Base-by-base conservation (phyloP, 352 stramenopile species). In the Pythium myriotylum region DNA sequence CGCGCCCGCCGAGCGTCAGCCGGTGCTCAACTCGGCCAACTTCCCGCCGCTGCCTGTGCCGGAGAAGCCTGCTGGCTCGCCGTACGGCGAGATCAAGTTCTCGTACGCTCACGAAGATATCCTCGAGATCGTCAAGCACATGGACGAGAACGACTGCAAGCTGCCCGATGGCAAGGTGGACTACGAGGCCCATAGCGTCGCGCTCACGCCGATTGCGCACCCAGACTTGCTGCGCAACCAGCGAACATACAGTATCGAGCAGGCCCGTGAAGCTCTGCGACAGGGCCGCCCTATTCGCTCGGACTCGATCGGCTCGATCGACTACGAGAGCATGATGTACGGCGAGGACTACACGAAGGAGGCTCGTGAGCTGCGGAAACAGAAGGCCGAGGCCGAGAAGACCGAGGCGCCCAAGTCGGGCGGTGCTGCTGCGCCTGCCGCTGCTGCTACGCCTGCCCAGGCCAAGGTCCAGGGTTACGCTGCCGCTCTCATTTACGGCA, bases 201-300 rank as follows among this genome's bases (percentile, higher is more conserved):
- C 85, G 24, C 66, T 97, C 32, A 94, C 85, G 45, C 50, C 74
- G 12, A 71, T 88, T 53, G 85, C 89, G 20, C 88, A 97, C 73
- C 80, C 88, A 5, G 90, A 95, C 49, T 59, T 97, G 68, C 70
- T 97, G 60, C 79, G 86, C 59, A 94, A 95, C 71, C 90, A 97
- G 79, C 86, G 90, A 46, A 96, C 90, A 42, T 96, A 96, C 73
- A 93, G 80, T 84, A 97, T 97, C 69, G 90, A 97, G 66, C 88
- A 97, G 70, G 89, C 88, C 48, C 82, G 89, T 57, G 89, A 97
- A 40, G 87, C 91, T 19, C 81, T 97, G 74, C 84, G 88, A 54
- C 86, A 96, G 68, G 89, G 90, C 59, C 86, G 88, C 26, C 88
- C 88, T 27, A 94, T 97, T 47, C 83, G 86, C 55, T 89, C 79